Evolutionary conservation across 257 asterid species (phyloP).

Genomic region (Fraxinus cuspidata): DNA sequence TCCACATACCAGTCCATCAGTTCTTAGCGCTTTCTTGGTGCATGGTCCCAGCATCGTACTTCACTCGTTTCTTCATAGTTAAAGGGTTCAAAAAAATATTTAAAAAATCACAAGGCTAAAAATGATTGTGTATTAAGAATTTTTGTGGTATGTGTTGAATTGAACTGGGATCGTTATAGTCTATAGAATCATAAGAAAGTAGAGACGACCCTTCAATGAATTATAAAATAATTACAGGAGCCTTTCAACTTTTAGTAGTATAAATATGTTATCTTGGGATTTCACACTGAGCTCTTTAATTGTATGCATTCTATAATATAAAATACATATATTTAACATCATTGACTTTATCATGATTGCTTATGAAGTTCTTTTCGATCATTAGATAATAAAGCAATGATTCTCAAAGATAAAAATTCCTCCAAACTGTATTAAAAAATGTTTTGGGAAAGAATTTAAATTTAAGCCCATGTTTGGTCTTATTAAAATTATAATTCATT

Average conservation of each 20-base stretch:
- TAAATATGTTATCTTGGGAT: constrained; percentile 14
- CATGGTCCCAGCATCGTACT: too few species aligned
- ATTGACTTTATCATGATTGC: constrained; percentile 31
- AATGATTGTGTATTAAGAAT: background rate
- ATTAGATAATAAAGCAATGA: background rate
- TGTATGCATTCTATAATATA: background rate
- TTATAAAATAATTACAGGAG: constrained; percentile 2
- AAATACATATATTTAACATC: constrained; percentile 21
- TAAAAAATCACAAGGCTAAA: background rate
- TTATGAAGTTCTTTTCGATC: background rate
- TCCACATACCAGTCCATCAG: too few species aligned
- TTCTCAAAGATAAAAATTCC: background rate
- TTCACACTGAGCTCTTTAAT: background rate
- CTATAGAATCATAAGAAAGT: constrained; percentile 16
- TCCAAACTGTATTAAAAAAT: background rate
- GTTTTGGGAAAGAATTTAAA: background rate
- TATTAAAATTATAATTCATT: too few species aligned
- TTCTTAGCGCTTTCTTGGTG: too few species aligned
- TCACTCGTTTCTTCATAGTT: too few species aligned
- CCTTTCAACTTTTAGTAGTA: background rate
- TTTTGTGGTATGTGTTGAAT: background rate
- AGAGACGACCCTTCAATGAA: constrained; percentile 19
- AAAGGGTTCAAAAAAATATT: background rate
- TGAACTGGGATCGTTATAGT: constrained; percentile 2
- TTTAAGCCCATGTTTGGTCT: background rate